These are phyloP conservation scores for Calycina marina DNA, from an alignment of 2,329 filamentous ascomycete species.

Conservation along the genomic window DNA sequence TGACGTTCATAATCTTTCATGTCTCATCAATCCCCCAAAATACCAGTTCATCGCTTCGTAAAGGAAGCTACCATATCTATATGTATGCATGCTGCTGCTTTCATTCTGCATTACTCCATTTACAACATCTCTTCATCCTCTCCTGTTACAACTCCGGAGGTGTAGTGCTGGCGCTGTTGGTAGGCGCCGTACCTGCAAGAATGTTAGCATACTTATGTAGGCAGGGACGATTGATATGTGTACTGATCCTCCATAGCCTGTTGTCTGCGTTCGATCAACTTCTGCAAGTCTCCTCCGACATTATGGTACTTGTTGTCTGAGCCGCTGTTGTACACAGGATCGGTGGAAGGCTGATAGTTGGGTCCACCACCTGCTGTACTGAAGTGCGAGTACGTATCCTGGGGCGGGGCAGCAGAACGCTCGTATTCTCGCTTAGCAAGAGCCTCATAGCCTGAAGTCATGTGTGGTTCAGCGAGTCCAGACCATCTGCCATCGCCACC, in stretches of 20 bases:
- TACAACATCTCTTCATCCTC: conserved; percentile 24
- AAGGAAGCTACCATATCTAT: conserved; percentile 9
- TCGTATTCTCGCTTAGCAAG: conserved; percentile 51
- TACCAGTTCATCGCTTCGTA: conserved; percentile 3
- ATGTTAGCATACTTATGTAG: conserved; percentile 1
- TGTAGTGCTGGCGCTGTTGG: conserved; percentile 10
- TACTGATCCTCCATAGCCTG: conserved; percentile 22
- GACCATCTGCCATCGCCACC: conserved; percentile 37
- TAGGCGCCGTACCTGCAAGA: conserved; percentile 13
- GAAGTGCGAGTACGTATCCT: conserved; percentile 31
- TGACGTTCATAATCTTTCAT: too few relatives aligned
- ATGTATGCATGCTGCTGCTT: conserved; percentile 11
- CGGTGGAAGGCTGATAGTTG: conserved; percentile 41
- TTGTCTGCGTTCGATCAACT: conserved; percentile 13
- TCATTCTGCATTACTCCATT: conserved; percentile 12
- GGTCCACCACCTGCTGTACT: conserved; percentile 26
- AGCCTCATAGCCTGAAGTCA: conserved; percentile 65
- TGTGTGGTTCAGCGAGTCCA: conserved; percentile 46
- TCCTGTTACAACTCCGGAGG: conserved; percentile 7
- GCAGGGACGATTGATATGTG: background rate
- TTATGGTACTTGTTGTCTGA: conserved; percentile 16
- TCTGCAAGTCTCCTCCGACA: conserved; percentile 14
- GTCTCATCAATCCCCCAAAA: background rate
- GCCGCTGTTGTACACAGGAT: conserved; percentile 46
- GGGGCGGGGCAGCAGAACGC: conserved; percentile 27